Evolutionary conservation across 192 early-diverging fungal species (phyloP).

Genomic region (Backusella westeae): DNA sequence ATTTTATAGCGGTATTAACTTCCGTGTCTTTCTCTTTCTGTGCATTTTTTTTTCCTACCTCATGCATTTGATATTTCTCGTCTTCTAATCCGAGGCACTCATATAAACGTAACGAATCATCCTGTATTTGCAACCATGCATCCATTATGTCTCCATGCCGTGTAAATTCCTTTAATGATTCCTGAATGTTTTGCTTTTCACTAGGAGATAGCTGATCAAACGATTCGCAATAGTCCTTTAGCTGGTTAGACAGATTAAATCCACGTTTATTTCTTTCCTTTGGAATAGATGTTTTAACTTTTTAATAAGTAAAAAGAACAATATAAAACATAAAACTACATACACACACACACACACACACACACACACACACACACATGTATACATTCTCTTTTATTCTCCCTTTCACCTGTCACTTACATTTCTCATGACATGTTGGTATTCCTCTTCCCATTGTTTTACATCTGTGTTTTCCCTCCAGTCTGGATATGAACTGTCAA

Average conservation of each 20-base stretch:
- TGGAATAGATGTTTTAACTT: neutral
- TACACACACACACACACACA: neutral
- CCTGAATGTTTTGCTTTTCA: slow-evolving; percentile 6
- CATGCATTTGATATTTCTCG: slow-evolving; percentile 24
- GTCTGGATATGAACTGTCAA: slow-evolving; percentile 25
- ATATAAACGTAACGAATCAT: slow-evolving; percentile 28
- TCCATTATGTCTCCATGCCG: slow-evolving; percentile 17
- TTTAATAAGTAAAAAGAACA: neutral
- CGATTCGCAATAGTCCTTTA: slow-evolving; percentile 10
- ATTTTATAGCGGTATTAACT: neutral
- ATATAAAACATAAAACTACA: neutral
- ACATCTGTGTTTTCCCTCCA: slow-evolving; percentile 25
- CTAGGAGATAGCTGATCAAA: slow-evolving; percentile 26
- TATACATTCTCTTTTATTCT: neutral
- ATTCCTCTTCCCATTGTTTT: slow-evolving; percentile 35
- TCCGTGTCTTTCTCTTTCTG: neutral
- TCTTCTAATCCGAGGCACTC: slow-evolving; percentile 27
- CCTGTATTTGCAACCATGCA: slow-evolving; percentile 32
- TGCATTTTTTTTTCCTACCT: slow-evolving; percentile 14
- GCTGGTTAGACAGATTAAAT: neutral
- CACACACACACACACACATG: neutral
- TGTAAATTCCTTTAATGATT: neutral
- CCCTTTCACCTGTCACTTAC: slow-evolving; percentile 11
- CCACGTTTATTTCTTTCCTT: slow-evolving; percentile 24
- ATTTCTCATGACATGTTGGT: slow-evolving; percentile 21